Conservation (phyloP, 371 early-diverging fungal genomes). For the Rhizopus delemar region DNA sequence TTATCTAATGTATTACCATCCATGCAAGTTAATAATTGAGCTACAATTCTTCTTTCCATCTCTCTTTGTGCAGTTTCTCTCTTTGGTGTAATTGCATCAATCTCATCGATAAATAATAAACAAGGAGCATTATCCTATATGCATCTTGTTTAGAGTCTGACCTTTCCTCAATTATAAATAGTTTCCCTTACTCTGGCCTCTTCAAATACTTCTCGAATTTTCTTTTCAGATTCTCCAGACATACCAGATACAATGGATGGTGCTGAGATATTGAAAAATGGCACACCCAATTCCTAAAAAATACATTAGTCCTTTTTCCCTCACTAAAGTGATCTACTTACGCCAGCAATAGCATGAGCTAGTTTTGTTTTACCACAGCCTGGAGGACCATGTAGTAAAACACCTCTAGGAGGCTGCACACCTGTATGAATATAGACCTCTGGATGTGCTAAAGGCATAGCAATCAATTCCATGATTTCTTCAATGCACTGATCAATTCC, state of each 20-base stretch:
- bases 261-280: slow-evolving; percentile 95
- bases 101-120: slow-evolving; percentile 99
- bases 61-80: slow-evolving; percentile 98
- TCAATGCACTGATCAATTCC: slow-evolving; percentile 89
- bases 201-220: slow-evolving; percentile 97
- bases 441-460: slow-evolving; percentile 96
- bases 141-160: background rate
- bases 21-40: slow-evolving; percentile 98
- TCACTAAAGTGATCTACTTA: slow-evolving; percentile 41
- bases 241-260: slow-evolving; percentile 99
- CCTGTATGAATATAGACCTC: slow-evolving; percentile 95
- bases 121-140: slow-evolving; percentile 74
- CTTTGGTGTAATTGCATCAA: slow-evolving; percentile 99
- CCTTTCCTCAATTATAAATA: background rate
- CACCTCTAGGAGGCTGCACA: slow-evolving; percentile 93
- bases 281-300: slow-evolving; percentile 86
- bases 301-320: slow-evolving; percentile 4
- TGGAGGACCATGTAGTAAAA: slow-evolving; percentile 98
- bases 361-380: slow-evolving; percentile 99
- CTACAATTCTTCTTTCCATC: slow-evolving; percentile 99
- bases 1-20: slow-evolving; percentile 66
- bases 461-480: slow-evolving; percentile 94
- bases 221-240: slow-evolving; percentile 99
- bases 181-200: slow-evolving; percentile 73
- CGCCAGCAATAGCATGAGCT: slow-evolving; percentile 97